A percentile compares a stretch with the other conserved stretches of the same genome.
Evolutionary conservation across 441 rosid genomes (phyloP).

Genomic region (Arabidopsis lyrata): DNA sequence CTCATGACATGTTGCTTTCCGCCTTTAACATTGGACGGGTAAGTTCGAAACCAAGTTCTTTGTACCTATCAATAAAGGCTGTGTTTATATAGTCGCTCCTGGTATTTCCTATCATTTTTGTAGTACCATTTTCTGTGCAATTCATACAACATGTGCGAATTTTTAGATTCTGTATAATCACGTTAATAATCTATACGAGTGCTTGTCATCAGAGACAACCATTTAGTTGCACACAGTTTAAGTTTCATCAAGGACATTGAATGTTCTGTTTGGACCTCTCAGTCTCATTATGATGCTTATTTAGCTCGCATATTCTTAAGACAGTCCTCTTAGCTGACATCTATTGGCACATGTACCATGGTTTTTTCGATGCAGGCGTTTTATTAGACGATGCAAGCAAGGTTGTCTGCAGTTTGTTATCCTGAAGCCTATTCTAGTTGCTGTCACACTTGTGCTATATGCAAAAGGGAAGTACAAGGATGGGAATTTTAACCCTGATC

Average conservation of each 20-base stretch:
- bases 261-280: conserved; percentile 8
- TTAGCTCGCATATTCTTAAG: background rate
- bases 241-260: background rate
- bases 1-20: conserved; percentile 96
- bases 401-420: conserved; percentile 98
- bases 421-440: conserved; percentile 88
- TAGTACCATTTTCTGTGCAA: conserved; percentile 6
- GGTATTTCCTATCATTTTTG: background rate
- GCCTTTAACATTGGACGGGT: conserved; percentile 91
- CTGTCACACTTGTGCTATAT: conserved; percentile 82
- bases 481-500: conserved; percentile 92
- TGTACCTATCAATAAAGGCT: background rate
- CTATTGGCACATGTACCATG: conserved; percentile 16
- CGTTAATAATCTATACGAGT: background rate
- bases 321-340: conserved; percentile 27
- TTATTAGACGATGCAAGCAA: conserved; percentile 97
- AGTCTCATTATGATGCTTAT: conserved; percentile 3
- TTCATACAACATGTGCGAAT: background rate
- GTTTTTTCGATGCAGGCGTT: conserved; percentile 65
- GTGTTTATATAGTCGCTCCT: conserved; percentile 1
- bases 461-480: conserved; percentile 95
- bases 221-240: conserved; percentile 1
- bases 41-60: conserved; percentile 43
- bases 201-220: background rate
- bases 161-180: background rate